Conservation (phyloP, 768 basidiomycete genomes). For the Tulasnella sp. region DNA sequence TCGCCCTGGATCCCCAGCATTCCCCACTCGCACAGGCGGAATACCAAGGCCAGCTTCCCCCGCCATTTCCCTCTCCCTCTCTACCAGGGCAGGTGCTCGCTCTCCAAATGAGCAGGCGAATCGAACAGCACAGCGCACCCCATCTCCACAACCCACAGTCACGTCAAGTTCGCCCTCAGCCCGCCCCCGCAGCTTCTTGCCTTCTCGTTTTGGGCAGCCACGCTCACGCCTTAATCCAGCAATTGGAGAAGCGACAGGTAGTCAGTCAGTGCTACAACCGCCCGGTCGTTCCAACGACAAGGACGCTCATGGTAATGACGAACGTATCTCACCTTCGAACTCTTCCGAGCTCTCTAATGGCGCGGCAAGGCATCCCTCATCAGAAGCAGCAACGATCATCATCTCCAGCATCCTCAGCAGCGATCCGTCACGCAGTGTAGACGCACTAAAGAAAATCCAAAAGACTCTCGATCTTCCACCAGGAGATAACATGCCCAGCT, state of each 20-base stretch:
- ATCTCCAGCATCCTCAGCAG: slow-evolving; percentile 86
- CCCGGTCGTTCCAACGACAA: not conserved
- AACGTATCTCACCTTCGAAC: not conserved
- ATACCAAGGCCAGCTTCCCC: slow-evolving; percentile 42
- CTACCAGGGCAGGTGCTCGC: not conserved
- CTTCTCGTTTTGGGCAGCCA: slow-evolving; percentile 63
- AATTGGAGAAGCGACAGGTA: not conserved
- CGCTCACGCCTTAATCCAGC: slow-evolving; percentile 26
- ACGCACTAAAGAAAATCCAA: slow-evolving; percentile 88
- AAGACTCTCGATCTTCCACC: slow-evolving; percentile 68
- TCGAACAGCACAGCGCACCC: not conserved
- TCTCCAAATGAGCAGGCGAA: not conserved
- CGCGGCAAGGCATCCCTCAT: not conserved
- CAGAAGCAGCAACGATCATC: slow-evolving; percentile 54
- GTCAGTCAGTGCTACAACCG: not conserved
- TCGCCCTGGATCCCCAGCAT: slow-evolving; percentile 32
- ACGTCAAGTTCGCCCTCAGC: not conserved
- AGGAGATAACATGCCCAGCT: slow-evolving; percentile 56
- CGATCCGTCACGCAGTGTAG: slow-evolving; percentile 76
- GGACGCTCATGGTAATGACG: not conserved
- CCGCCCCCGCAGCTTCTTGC: slow-evolving; percentile 57
- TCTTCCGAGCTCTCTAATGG: not conserved
- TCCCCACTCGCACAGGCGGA: slow-evolving; percentile 33
- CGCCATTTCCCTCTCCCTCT: slow-evolving; percentile 20
- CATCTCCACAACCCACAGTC: slow-evolving; percentile 4